Conservation (phyloP, 257 asterid species). For the Forsythia viridissima region DNA sequence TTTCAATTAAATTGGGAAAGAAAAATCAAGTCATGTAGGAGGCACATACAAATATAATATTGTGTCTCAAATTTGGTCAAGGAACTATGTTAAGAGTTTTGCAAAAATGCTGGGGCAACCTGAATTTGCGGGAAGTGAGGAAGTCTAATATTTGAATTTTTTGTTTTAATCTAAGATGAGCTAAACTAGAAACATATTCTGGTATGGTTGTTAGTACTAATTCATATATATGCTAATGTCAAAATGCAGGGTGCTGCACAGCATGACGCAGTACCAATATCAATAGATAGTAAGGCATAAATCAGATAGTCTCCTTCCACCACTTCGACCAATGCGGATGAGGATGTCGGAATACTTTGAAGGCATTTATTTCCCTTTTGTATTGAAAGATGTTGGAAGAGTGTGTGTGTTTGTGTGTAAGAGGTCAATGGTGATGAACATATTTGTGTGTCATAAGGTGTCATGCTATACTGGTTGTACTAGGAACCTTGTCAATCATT, state of each 20-base stretch:
- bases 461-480: neutral
- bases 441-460: neutral
- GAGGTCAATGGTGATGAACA: neutral
- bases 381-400: neutral
- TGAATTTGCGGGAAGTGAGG: slow-evolving; percentile 32
- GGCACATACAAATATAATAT: too few relatives aligned
- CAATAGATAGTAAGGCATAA: slow-evolving; percentile 48
- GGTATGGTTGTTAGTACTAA: neutral
- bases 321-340: neutral
- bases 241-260: slow-evolving; percentile 39
- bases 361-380: neutral
- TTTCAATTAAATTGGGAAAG: too few relatives aligned
- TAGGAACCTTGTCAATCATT: neutral
- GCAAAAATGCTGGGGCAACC: slow-evolving; percentile 47
- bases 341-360: neutral
- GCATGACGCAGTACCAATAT: slow-evolving; percentile 24
- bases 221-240: neutral
- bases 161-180: neutral
- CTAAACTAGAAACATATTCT: neutral
- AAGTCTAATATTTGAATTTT: neutral
- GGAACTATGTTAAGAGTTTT: slow-evolving; percentile 52
- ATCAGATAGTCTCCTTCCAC: neutral
- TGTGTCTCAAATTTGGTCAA: too few relatives aligned
- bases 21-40: too few relatives aligned
- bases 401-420: neutral